Evolutionary conservation across 2,329 filamentous ascomycete genomes (phyloP).

Genomic region (Amylocarpus encephaloides): DNA sequence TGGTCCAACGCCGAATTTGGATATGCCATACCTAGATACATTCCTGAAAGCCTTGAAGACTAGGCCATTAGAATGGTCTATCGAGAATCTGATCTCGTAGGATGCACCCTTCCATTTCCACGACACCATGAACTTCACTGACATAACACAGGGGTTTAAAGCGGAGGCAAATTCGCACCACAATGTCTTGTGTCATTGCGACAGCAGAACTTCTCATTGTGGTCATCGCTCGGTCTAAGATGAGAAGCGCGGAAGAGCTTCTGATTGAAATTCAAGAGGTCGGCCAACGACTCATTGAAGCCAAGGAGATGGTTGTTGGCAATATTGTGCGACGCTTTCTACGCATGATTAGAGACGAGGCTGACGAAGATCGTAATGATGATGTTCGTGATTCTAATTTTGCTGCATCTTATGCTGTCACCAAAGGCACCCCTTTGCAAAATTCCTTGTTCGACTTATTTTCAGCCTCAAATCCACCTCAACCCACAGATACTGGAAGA

Average conservation of each 20-base stretch:
- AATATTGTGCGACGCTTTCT: constrained; percentile 91
- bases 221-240: constrained; percentile 77
- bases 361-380: constrained; percentile 69
- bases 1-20: too few relatives aligned
- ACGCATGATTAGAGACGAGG: constrained; percentile 85
- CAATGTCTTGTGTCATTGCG: constrained; percentile 82
- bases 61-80: constrained; percentile 69
- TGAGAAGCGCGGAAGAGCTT: constrained; percentile 69
- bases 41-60: constrained; percentile 75
- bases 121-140: constrained; percentile 3
- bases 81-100: constrained; percentile 78
- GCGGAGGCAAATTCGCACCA: constrained; percentile 80
- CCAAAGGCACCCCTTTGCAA: constrained; percentile 40
- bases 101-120: constrained; percentile 16
- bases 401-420: constrained; percentile 56
- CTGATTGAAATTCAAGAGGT: constrained; percentile 74
- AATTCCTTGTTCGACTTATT: constrained; percentile 87
- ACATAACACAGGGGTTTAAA: constrained; percentile 61
- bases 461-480: constrained; percentile 57
- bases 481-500: constrained; percentile 45
- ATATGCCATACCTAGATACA: constrained; percentile 68
- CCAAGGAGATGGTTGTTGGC: constrained; percentile 87
- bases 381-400: constrained; percentile 33
- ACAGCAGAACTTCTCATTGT: constrained; percentile 84
- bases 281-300: constrained; percentile 65